Base-by-base conservation (phyloP, 164 flowering plant genomes). In the Tinospora cordifolia region DNA sequence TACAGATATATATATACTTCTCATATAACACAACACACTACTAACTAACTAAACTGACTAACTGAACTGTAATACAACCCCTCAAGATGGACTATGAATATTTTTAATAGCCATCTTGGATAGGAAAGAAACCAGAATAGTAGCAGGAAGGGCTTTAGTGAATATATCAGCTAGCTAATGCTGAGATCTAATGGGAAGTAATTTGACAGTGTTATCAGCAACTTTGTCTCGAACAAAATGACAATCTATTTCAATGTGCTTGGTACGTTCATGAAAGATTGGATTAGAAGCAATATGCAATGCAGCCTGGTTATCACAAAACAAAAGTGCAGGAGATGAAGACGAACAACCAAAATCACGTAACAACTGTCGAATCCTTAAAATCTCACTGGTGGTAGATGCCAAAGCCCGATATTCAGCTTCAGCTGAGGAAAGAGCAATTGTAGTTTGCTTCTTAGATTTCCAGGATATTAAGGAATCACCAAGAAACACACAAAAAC, bases 341-440 rank as follows among this genome's bases (percentile, higher is more conserved):
- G 8, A 1, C 6, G 22, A 13, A 4, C 2, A 30, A 30, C 36
- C 36, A 30, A 34, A 15, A 36, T 64, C 67, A 1, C 15, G 2
- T 1, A 64, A 34, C 0, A 64, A 0, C 24, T 17, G 38, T 8
- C 15, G 19, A 0, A 64, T 5, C 44, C 67, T 34, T 0, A 12
- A 1, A 4, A 64, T 2, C n/a, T 74, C 71, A 62, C 59, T 24
- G 19, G 11, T 21, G 8, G 59, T 62, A 0, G 49, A 22, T 1
- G 49, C 72, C 36, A 30, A 62, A 3, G 71, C 27, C 0, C 70
- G 41, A 62, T 73, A 73, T 34, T 66, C 75, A 0, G 64, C 70
- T 13, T 72, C 70, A 30, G 36, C 36, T 2, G 36, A 30, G 4
- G 36, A 30, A 1, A 2, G 36, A 30, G 36, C 36, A 30, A 24